These are phyloP conservation scores for Penicillium griseofulvum DNA, from an alignment of 2,329 filamentous ascomycete species.

Conservation along the genomic window DNA sequence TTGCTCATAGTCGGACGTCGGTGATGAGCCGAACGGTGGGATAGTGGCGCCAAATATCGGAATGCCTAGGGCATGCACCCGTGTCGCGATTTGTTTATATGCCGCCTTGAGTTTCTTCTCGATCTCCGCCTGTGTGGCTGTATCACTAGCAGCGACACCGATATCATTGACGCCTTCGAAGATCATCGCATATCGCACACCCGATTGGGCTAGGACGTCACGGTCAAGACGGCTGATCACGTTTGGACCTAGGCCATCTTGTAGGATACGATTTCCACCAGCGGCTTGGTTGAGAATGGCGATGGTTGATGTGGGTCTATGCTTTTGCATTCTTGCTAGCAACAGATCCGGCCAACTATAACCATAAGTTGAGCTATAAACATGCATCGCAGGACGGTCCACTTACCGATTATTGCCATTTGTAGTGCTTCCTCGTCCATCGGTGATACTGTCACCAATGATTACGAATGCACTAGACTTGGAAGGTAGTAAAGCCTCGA, in stretches of 20 bases:
- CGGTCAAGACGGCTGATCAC: slow-evolving; percentile 60
- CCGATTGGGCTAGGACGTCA: slow-evolving; percentile 60
- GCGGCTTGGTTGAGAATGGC: slow-evolving; percentile 64
- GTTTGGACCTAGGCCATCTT: slow-evolving; percentile 62
- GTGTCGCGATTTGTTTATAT: slow-evolving; percentile 57
- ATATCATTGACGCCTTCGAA: slow-evolving; percentile 72
- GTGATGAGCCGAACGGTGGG: slow-evolving; percentile 57
- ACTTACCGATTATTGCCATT: slow-evolving; percentile 56
- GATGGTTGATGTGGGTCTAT: slow-evolving; percentile 48
- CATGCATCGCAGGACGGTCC: not conserved
- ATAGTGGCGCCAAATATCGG: slow-evolving; percentile 64
- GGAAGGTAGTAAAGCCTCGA: slow-evolving; percentile 55
- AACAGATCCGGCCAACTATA: slow-evolving; percentile 58
- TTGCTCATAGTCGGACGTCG: slow-evolving; percentile 38
- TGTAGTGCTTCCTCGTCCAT: slow-evolving; percentile 60
- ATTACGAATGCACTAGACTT: slow-evolving; percentile 51
- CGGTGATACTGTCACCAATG: slow-evolving; percentile 65
- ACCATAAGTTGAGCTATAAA: not conserved
- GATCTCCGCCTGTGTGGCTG: slow-evolving; percentile 46
- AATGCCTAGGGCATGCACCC: slow-evolving; percentile 55
- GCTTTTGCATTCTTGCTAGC: slow-evolving; percentile 51
- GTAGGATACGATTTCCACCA: slow-evolving; percentile 65
- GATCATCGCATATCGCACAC: slow-evolving; percentile 61
- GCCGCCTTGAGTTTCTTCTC: slow-evolving; percentile 55
- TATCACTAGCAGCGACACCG: slow-evolving; percentile 50